A percentile compares a stretch with the other conserved stretches of the same genome.
Evolutionary conservation across 1,139 yeast species (phyloP).

Genomic region (Groenewaldozyma sp.): DNA sequence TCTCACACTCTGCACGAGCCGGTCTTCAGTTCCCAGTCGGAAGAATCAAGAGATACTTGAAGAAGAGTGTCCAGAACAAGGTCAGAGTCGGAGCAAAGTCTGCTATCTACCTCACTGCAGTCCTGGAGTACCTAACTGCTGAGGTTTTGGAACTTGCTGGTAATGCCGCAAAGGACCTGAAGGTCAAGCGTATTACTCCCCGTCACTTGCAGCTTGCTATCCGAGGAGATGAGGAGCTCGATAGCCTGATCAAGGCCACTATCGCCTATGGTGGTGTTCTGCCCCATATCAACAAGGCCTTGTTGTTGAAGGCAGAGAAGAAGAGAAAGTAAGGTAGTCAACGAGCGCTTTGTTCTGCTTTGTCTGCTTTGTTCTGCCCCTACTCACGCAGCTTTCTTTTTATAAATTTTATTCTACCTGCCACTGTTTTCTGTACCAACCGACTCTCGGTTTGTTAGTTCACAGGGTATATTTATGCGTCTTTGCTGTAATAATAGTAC

Average conservation of each 20-base stretch:
- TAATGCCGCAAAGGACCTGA: conserved; percentile 96
- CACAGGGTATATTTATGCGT: too few relatives aligned
- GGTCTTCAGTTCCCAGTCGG: conserved; percentile 97
- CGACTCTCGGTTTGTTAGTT: too few relatives aligned
- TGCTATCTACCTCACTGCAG: conserved; percentile 95
- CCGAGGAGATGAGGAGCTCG: conserved; percentile 98
- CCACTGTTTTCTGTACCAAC: background rate
- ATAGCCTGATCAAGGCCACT: conserved; percentile 90
- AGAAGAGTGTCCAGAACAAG: conserved; percentile 84
- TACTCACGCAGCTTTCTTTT: background rate
- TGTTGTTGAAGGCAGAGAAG: conserved; percentile 86
- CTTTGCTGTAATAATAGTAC: too few relatives aligned
- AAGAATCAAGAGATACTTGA: conserved; percentile 91
- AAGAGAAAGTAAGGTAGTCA: conserved; percentile 39
- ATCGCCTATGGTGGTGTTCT: conserved; percentile 99
- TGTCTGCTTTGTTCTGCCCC: background rate
- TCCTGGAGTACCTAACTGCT: conserved; percentile 92
- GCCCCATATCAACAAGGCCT: conserved; percentile 94
- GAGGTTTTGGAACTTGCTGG: conserved; percentile 98
- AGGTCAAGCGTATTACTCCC: conserved; percentile 97
- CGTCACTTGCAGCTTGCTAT: conserved; percentile 97
- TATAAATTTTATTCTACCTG: background rate
- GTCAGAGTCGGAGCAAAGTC: conserved; percentile 97
- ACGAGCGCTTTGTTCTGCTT: background rate
- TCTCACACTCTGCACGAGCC: conserved; percentile 91